These are phyloP conservation scores for Penicillium sp. DNA, from an alignment of 2,329 filamentous ascomycete genomes.

Conservation along the genomic window DNA sequence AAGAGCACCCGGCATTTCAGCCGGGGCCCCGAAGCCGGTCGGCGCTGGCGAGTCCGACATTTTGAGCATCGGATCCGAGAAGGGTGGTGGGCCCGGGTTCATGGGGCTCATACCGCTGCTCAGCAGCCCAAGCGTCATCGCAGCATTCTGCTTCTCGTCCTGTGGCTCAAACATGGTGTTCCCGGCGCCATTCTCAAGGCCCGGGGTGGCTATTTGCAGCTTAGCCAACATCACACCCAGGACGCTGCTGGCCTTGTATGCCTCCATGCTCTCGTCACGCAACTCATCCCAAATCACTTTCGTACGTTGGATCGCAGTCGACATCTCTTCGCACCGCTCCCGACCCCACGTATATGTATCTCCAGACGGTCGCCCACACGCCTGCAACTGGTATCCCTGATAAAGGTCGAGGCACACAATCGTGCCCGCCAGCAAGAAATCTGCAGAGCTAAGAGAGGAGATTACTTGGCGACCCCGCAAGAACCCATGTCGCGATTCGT, in stretches of 20 bases:
- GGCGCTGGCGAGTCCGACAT: slow-evolving; percentile 30
- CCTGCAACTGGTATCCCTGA: slow-evolving; percentile 47
- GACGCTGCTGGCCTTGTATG: slow-evolving; percentile 78
- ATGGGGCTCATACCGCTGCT: slow-evolving; percentile 60
- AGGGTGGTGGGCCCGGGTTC: slow-evolving; percentile 31
- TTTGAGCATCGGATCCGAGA: slow-evolving; percentile 31
- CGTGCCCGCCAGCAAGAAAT: slow-evolving; percentile 84
- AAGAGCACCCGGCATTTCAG: slow-evolving; percentile 40
- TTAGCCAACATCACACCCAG: slow-evolving; percentile 84
- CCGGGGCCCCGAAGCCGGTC: slow-evolving; percentile 27
- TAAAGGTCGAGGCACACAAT: slow-evolving; percentile 80
- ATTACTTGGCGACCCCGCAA: slow-evolving; percentile 73
- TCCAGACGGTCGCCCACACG: slow-evolving; percentile 33
- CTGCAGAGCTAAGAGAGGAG: slow-evolving; percentile 73
- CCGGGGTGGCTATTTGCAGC: slow-evolving; percentile 49
- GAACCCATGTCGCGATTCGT: slow-evolving; percentile 70
- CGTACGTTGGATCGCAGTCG: slow-evolving; percentile 68
- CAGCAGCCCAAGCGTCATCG: slow-evolving; percentile 69
- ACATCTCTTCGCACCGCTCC: slow-evolving; percentile 67
- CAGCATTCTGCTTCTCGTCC: slow-evolving; percentile 62
- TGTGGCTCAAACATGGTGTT: slow-evolving; percentile 40
- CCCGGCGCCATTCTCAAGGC: slow-evolving; percentile 25
- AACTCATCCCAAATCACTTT: slow-evolving; percentile 77
- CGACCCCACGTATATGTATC: slow-evolving; percentile 49
- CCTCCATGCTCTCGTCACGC: slow-evolving; percentile 78